Evolutionary conservation across 2,329 filamentous ascomycete species (phyloP).

Genomic region (Pseudocercospora vitis): DNA sequence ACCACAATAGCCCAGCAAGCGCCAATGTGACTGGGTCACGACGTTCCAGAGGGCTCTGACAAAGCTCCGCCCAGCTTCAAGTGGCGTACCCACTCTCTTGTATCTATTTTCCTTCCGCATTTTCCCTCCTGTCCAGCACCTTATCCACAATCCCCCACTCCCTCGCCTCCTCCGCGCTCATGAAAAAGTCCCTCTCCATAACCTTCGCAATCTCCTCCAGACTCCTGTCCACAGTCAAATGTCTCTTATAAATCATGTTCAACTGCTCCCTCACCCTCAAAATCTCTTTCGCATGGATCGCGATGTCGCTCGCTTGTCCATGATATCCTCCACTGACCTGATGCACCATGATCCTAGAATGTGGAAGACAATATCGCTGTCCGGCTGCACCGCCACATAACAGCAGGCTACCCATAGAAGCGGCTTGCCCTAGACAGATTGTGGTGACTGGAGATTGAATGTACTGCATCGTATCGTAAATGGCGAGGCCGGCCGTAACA

Average conservation of each 20-base stretch:
- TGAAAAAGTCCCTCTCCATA: slow-evolving; percentile 96
- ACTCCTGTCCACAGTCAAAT: slow-evolving; percentile 78
- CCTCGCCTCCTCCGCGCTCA: slow-evolving; percentile 83
- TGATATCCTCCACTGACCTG: slow-evolving; percentile 79
- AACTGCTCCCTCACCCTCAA: slow-evolving; percentile 79
- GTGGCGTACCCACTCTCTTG: too few species aligned
- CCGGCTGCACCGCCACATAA: slow-evolving; percentile 82
- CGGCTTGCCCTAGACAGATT: slow-evolving; percentile 90
- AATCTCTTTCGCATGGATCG: slow-evolving; percentile 97
- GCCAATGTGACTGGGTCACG: too few species aligned
- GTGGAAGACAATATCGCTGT: slow-evolving; percentile 85
- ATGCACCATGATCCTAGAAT: slow-evolving; percentile 95
- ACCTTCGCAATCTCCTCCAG: slow-evolving; percentile 84
- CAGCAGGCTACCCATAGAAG: slow-evolving; percentile 89
- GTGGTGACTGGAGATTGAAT: slow-evolving; percentile 91
- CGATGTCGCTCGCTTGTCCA: slow-evolving; percentile 74
- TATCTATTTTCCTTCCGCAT: slow-evolving; percentile 30
- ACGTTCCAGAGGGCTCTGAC: too few species aligned
- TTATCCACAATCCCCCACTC: slow-evolving; percentile 91
- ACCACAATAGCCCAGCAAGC: too few species aligned
- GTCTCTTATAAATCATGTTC: slow-evolving; percentile 84
- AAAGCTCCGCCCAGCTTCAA: too few species aligned
- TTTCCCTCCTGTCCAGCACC: slow-evolving; percentile 67
- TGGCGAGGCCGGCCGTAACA: slow-evolving; percentile 79
- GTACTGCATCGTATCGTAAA: slow-evolving; percentile 99